Conservation (phyloP, 2,329 filamentous ascomycete species). For the Dichotomopilus funicola region DNA sequence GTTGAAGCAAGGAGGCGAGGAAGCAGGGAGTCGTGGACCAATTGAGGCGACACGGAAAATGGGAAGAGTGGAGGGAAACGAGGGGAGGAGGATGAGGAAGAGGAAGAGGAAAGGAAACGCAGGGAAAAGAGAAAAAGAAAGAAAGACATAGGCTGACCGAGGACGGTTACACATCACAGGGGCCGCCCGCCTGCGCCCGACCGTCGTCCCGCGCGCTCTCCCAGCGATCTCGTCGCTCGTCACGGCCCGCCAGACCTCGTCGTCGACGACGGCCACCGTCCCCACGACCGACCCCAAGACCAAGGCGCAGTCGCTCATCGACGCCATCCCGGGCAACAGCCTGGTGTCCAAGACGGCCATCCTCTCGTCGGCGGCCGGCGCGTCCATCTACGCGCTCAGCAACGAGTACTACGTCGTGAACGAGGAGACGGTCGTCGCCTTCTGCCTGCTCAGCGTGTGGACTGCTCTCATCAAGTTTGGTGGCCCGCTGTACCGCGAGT, state of each 20-base stretch:
- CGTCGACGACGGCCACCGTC: slow-evolving; percentile 42
- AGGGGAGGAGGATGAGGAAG: too few species aligned
- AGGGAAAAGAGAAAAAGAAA: too few species aligned
- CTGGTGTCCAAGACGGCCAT: slow-evolving; percentile 95
- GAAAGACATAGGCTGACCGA: not conserved
- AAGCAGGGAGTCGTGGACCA: slow-evolving; percentile 12
- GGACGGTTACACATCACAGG: slow-evolving; percentile 46
- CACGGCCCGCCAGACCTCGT: slow-evolving; percentile 61
- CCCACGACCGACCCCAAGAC: slow-evolving; percentile 86
- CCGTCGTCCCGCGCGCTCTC: slow-evolving; percentile 66
- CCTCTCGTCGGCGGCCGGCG: slow-evolving; percentile 83
- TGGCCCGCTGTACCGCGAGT: slow-evolving; percentile 85
- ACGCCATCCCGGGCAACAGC: slow-evolving; percentile 85
- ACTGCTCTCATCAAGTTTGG: slow-evolving; percentile 86
- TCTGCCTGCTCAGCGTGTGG: slow-evolving; percentile 92
- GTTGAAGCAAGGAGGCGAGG: slow-evolving; percentile 38
- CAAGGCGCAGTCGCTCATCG: slow-evolving; percentile 93
- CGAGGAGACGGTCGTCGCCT: slow-evolving; percentile 92
- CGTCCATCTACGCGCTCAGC: slow-evolving; percentile 92
- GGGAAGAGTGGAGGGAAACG: too few species aligned
- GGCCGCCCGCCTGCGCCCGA: slow-evolving; percentile 83
- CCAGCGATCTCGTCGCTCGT: slow-evolving; percentile 67
- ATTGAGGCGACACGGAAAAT: slow-evolving; percentile 24
- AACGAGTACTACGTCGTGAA: slow-evolving; percentile 99
- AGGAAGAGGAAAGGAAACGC: too few species aligned